Base-by-base conservation (phyloP, 2,329 filamentous ascomycete genomes). In the Chrysoporthe puriensis region DNA sequence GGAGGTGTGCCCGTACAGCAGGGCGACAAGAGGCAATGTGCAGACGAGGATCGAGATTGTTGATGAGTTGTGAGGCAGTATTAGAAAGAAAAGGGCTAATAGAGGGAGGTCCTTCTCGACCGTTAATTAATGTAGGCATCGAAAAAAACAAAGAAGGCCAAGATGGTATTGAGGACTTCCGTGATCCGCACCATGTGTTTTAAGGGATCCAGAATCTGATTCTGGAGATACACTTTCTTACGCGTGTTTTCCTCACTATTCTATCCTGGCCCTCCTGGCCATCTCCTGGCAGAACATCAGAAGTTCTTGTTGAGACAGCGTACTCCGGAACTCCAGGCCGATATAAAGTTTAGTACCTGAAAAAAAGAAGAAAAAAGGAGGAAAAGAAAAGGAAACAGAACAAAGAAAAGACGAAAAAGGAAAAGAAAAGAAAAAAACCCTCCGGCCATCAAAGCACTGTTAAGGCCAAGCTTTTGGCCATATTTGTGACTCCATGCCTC, bases 1-100 rank as follows among this genome's bases (percentile, higher is more conserved):
- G 64, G 72, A 75, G 66, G 70, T 71, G 4, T 76, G 75, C 59
- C 75, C 75, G 6, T 76, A 76, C 59, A 74, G 73, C 42, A 70
- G 73, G 58, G 75, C 74, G 3, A 75, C 71, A 7, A 64, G 68
- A 68, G 74, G 74, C 1, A 76, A 76, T 43, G 70, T 76, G 2
- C 69, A 70, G 11, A 75, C 74, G 16, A 73, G 68, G 16, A 71
- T 75, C 46, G 70, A 74, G 66, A 69, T 76, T 21, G 64, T 63
- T 8, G 13, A 69, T 46, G 63, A 65, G 43, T 46, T 69, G 34
- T 60, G 36, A 58, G 32, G 36, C n/a, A 8, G 26, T 26, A 36
- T 42, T 8, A 34, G 44, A 62, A 44, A 43, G 42, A 14, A 13
- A 16, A n/a, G 7, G 61, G n/a, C 21, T 14, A 32, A 21, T 61